phyloP scores from a whole-genome alignment of 192 early-diverging fungal species.

The Gorgonomyces haynaldii region DNA sequence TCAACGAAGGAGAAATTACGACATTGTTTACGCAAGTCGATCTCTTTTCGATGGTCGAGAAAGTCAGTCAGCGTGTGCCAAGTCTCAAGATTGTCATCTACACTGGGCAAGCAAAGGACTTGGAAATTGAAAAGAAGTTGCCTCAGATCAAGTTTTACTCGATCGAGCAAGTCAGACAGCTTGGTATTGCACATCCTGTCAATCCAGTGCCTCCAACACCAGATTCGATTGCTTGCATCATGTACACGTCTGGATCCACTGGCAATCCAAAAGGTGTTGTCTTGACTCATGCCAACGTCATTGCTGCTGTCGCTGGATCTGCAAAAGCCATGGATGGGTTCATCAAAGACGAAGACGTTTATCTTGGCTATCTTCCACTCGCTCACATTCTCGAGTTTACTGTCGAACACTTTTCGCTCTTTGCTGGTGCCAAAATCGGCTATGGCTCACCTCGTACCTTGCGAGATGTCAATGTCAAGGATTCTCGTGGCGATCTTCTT shows the following conservation, averaged over 20 bases:
- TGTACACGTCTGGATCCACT: constrained; percentile 81
- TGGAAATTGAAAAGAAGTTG: constrained; percentile 5
- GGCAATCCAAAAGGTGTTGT: constrained; percentile 89
- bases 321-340: background rate
- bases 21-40: constrained; percentile 63
- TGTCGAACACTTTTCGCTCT: constrained; percentile 54
- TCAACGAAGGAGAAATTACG: constrained; percentile 65
- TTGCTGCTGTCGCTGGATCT: constrained; percentile 42
- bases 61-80: constrained; percentile 44
- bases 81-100: constrained; percentile 59
- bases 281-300: constrained; percentile 69
- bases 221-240: constrained; percentile 60
- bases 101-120: constrained; percentile 30
- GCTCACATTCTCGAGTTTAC: constrained; percentile 85
- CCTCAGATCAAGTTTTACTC: constrained; percentile 22
- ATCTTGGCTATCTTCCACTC: constrained; percentile 67
- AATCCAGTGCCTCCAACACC: constrained; percentile 52
- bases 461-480: constrained; percentile 50
- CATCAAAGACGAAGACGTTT: constrained; percentile 29
- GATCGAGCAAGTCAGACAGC: constrained; percentile 49
- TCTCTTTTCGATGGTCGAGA: constrained; percentile 50
- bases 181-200: constrained; percentile 55
- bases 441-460: constrained; percentile 57
- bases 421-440: constrained; percentile 27
- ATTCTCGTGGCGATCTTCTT: constrained; percentile 57